Evolutionary conservation across 345 rosid species (phyloP), one percentile per base, ranked within the genome.

Genomic region (Lagerstroemia speciosa): DNA sequence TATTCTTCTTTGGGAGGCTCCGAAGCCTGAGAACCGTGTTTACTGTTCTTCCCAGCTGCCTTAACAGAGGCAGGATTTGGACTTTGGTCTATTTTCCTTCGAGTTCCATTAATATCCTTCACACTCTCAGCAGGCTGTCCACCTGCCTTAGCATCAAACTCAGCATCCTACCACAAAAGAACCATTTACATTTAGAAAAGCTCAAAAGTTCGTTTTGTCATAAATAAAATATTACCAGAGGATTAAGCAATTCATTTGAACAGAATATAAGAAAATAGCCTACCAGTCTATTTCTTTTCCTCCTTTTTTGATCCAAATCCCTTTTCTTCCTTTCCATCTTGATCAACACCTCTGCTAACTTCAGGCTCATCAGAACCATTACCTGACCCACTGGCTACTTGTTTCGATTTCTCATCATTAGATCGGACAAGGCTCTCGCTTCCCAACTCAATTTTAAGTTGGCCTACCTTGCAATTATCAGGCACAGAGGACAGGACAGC

Each of bases 1-100:
- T 94, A 94, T 55, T 91, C 99, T 78, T 91, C 97, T 71, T 94
- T 91, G 69, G 86, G 82, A 69, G 83, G 89, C 76, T 91, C 95
- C 32, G 91, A 87, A 66, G 86, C 71, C 76, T 83, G 92, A 75
- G 86, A 77, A 0, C 87, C 90, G 67, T 79, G 92, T 78, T 91
- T 91, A 60, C 85, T 90, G 34, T 78, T 86, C 75, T 86, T 86
- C n/a, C 84, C 88, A 40, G 77, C 65, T 79, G 84, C 65, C 87
- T 83, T 89, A 63, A 79, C 84, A 20, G 77, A 62, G 12, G 70
- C 67, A 48, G 89, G 82, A 77, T 77, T 67, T 57, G 78, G 88
- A 67, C 78, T 85, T 64, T 78, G 91, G 36, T 81, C 94, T 70
- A 71, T 82, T 71, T 75, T 87, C 71, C 41, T 73, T 73, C 85